phyloP scores from a whole-genome alignment of 2,329 filamentous ascomycete species.

The Tolypocladium cylindrosporum region DNA sequence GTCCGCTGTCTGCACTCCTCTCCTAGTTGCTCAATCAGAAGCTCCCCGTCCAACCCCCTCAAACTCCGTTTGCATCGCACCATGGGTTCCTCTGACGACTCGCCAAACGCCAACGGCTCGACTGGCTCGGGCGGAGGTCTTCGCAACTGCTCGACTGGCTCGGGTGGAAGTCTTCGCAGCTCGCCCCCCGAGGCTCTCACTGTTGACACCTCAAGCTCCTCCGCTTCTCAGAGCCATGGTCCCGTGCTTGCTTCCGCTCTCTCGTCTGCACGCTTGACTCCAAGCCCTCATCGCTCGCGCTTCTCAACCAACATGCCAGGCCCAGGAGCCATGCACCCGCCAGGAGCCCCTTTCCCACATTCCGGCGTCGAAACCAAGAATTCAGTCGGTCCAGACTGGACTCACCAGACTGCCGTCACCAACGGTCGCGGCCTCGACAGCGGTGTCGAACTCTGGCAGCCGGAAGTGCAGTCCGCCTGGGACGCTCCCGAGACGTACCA shows the following conservation, averaged over 20 bases:
- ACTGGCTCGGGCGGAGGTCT: not conserved
- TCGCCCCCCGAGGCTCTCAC: not conserved
- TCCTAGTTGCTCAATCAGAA: not conserved
- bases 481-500: not conserved
- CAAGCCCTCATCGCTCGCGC: conserved; percentile 1
- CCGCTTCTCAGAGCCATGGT: not conserved
- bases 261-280: not conserved
- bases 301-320: not conserved
- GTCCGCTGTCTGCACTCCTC: not conserved
- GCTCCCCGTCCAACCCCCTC: not conserved
- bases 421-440: not conserved
- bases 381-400: not conserved
- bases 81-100: not conserved
- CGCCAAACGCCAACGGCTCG: not conserved
- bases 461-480: not conserved
- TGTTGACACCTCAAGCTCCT: not conserved
- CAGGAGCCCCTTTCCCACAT: not conserved
- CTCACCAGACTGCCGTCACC: not conserved
- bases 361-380: not conserved
- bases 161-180: not conserved
- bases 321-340: not conserved
- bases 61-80: not conserved
- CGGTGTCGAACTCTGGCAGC: not conserved
- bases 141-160: not conserved
- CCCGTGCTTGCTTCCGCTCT: not conserved